These are phyloP conservation scores for Alopecurus myosuroides DNA, from an alignment of 176 grass and related monocot genomes.

Conservation along the genomic window DNA sequence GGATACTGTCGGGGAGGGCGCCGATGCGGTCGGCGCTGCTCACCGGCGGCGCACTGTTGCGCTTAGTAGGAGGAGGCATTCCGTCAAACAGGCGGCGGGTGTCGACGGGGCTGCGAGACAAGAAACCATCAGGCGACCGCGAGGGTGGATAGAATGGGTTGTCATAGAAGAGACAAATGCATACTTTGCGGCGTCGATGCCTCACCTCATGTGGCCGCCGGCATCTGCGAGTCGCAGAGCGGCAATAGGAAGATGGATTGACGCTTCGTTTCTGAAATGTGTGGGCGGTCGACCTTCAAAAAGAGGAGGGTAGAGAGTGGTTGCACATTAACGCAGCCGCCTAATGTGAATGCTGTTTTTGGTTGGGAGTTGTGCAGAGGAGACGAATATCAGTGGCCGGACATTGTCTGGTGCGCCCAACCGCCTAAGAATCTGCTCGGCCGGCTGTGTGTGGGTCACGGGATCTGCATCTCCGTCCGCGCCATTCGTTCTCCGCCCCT, in stretches of 20 bases:
- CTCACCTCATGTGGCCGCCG: neutral
- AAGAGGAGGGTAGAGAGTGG: too few relatives aligned
- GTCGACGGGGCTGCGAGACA: neutral
- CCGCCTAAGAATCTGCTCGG: conserved; percentile 20
- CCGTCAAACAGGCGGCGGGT: neutral
- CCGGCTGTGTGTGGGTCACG: neutral
- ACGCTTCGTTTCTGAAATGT: neutral
- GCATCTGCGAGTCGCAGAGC: neutral
- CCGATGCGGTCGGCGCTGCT: too few relatives aligned
- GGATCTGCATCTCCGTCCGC: conserved; percentile 53
- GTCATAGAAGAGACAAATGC: neutral
- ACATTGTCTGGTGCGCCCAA: conserved; percentile 4
- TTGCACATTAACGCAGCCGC: too few relatives aligned
- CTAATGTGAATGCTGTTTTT: too few relatives aligned
- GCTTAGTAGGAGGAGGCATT: neutral
- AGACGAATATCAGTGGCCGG: too few relatives aligned
- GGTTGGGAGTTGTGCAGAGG: too few relatives aligned
- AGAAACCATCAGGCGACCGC: neutral
- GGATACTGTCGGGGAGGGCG: too few relatives aligned
- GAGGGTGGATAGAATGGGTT: neutral
- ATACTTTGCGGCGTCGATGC: neutral
- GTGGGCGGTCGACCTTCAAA: neutral
- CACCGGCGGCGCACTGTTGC: neutral
- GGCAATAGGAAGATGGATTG: too few relatives aligned
- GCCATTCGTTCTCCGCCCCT: neutral